Evolutionary conservation across 306 rosid species (phyloP), one percentile per base, ranked within the genome.

Genomic region (Corylus americana): DNA sequence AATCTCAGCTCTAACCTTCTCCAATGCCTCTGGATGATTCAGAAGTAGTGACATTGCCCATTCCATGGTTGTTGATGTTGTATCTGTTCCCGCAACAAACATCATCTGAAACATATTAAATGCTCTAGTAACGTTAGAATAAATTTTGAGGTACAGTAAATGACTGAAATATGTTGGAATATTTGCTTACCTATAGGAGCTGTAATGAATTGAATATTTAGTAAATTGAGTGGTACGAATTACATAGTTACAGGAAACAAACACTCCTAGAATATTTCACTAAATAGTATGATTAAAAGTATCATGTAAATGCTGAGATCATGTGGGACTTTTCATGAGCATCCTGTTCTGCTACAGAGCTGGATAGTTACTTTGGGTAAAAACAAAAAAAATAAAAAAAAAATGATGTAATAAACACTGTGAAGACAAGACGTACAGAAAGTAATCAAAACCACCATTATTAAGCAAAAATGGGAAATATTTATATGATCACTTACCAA

Each of bases 11-110:
- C 72, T 80, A 4, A 66, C 78, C 68, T 83, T 77, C 20, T 68
- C 29, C 13, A 86, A 66, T 31, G 72, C 76, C 1, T 74, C 20
- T 13, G 86, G 85, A 69, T 86, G 75, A 74, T 77, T 83, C 16
- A 83, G 73, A 22, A 86, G 62, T 5, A 83, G 82, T 1, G 80
- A 18, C 69, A 86, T 39, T 35, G 78, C 84, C 89, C 89, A 86
- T 49, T 86, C 85, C 83, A 86, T 77, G 9, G 84, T 61, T 29
- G 58, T 49, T 13, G 78, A 37, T 6, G 89, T 50, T 3, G 86
- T 86, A 8, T 80, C 83, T 17, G 86, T 77, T 13, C 89, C 86
- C 13, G 81, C 86, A 42, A 49, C 25, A 13, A 83, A 22, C 64
- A 51, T 20, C 47, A 44, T 50, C 74, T 75, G 51, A 37, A 67